Evolutionary conservation across 768 basidiomycete species (phyloP).

Genomic region (Termitomyces titanicus): DNA sequence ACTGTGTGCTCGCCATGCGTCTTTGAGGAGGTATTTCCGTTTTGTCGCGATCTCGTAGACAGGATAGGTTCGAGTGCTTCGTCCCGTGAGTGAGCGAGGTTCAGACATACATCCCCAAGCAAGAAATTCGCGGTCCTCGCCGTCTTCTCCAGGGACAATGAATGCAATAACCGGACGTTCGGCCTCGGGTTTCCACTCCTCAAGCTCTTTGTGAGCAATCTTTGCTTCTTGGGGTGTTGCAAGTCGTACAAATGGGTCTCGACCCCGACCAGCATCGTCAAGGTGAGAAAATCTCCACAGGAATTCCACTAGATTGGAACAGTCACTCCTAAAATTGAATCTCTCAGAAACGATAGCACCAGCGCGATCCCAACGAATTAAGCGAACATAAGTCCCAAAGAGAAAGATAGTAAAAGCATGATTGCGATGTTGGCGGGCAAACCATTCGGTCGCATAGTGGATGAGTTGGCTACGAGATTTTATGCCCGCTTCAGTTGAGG

Average conservation of each 20-base stretch:
- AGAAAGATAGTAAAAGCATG: slow-evolving; percentile 26
- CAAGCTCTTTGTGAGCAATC: background rate
- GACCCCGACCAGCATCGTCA: slow-evolving; percentile 17
- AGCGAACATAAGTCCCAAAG: slow-evolving; percentile 19
- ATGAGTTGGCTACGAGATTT: slow-evolving; percentile 20
- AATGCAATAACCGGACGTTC: slow-evolving; percentile 6
- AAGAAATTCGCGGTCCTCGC: slow-evolving; percentile 1
- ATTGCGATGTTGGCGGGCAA: slow-evolving; percentile 24
- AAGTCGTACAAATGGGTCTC: slow-evolving; percentile 21
- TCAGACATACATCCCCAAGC: slow-evolving; percentile 14
- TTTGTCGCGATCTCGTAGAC: slow-evolving; percentile 12
- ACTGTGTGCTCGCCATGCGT: slow-evolving; percentile 20
- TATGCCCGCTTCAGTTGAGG: background rate
- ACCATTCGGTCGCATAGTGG: slow-evolving; percentile 18
- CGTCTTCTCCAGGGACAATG: slow-evolving; percentile 2
- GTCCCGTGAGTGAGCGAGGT: slow-evolving; percentile 10
- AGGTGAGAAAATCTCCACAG: slow-evolving; percentile 24
- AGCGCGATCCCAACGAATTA: slow-evolving; percentile 31
- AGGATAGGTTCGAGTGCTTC: slow-evolving; percentile 17
- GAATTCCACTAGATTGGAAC: slow-evolving; percentile 22
- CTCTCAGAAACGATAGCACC: slow-evolving; percentile 26
- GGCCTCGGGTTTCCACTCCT: slow-evolving; percentile 1
- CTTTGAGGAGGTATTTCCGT: slow-evolving; percentile 22
- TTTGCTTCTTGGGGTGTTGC: slow-evolving; percentile 6
- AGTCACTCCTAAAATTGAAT: slow-evolving; percentile 21